phyloP scores from a whole-genome alignment of 2,329 filamentous ascomycete species.

The Diaporthe citri region DNA sequence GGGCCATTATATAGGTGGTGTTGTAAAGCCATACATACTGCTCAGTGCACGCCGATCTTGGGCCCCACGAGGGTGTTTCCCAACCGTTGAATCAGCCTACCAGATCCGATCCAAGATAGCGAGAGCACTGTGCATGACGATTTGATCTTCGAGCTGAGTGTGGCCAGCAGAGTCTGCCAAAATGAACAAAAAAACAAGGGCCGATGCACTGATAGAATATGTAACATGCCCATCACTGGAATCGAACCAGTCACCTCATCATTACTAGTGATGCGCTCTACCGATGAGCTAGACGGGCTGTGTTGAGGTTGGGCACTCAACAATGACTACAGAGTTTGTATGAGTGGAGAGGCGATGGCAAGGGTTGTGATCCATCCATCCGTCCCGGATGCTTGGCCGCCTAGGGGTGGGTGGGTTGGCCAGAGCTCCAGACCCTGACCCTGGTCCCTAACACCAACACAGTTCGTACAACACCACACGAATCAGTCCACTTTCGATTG shows the following conservation, averaged over 20 bases:
- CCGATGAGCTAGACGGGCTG: constrained; percentile 40
- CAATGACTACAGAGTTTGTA: background rate
- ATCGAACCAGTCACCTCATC: constrained; percentile 41
- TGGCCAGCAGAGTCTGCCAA: background rate
- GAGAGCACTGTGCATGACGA: too few species aligned
- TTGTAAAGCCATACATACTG: background rate
- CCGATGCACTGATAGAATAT: too few species aligned
- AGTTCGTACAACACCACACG: constrained; percentile 1
- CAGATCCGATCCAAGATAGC: too few species aligned
- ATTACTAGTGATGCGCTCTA: constrained; percentile 43
- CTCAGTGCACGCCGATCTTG: background rate
- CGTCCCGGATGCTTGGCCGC: background rate
- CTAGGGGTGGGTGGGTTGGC: background rate
- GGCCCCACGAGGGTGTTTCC: background rate
- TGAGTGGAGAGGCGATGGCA: background rate
- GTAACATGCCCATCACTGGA: constrained; percentile 40
- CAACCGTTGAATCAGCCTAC: background rate
- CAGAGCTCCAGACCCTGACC: background rate
- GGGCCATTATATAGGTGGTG: background rate
- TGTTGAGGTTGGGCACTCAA: background rate
- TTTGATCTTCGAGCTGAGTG: too few species aligned
- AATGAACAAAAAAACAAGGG: background rate
- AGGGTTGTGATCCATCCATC: background rate
- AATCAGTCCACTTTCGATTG: constrained; percentile 21
- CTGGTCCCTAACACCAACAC: background rate